Evolutionary conservation across 768 basidiomycete species (phyloP), one percentile per base, ranked within the genome.

Genomic region (Lentinula edodes): DNA sequence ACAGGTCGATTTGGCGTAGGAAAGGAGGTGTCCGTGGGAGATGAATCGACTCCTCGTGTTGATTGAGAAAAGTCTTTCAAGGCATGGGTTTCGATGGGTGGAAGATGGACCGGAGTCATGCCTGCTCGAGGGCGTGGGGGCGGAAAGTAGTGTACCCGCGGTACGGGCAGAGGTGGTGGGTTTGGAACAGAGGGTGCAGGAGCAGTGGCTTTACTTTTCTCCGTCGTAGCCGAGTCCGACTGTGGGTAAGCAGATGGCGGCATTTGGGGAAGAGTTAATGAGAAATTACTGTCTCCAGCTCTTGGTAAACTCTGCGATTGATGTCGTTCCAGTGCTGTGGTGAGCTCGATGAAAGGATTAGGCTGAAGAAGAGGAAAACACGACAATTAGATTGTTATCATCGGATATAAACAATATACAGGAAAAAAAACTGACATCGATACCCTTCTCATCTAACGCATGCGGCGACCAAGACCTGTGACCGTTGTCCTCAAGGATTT

Each of bases 311-410:
- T 34, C 16, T 60, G 51, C 6, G 59, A 60, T 38, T 60, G 59
- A 32, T 60, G 59, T 34, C 51, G 38, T 35, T 60, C 59, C 5
- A 60, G 20, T 8, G 59, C 59, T 5, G 59, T n/a, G 3, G 59
- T 60, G 6, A 60, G 51, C 32, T 60, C 50, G 39, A 50, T 38
- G 50, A 60, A 60, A 8, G 51, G 59, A 32, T 60, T 60, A 3
- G 51, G 59, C 50, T 59, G 45, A 15, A 36, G 35, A 3, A 28
- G 28, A 4, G 28, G 3, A 4, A 28, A 28, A 28, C 28, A 28
- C 28, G 20, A 43, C 7, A 5, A 41, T 10, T 5, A 20, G 15
- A 41, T 41, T 3, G 16, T 54, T 16, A 54, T 5, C 20, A 12
- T 13, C 28, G 34, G 2, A 15, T 16, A 53, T 16, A 5, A 13